Percentiles rank a stretch among this genome's conserved stretches.
Evolutionary conservation across 768 basidiomycete species (phyloP).

Genomic region (Gloeopeniophorella convolvens): DNA sequence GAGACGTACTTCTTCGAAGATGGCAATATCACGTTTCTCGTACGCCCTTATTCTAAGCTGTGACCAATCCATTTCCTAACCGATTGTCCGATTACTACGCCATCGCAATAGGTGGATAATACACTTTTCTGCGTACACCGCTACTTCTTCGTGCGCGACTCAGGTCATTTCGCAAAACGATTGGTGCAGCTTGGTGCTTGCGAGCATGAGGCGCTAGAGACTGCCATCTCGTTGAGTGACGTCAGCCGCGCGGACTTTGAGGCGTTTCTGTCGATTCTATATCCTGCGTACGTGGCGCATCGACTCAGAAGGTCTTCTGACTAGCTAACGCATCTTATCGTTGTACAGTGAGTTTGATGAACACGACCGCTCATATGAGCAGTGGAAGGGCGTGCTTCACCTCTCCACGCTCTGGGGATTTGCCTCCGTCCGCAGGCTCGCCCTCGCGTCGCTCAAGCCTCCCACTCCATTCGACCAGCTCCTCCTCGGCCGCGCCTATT

Average conservation of each 20-base stretch:
- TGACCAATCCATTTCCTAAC: too few species aligned
- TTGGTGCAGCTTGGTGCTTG: not conserved
- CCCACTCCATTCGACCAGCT: conserved; percentile 4
- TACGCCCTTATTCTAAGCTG: too few species aligned
- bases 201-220: conserved; percentile 5
- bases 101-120: not conserved
- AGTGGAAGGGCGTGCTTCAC: conserved; percentile 25
- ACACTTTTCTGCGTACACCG: conserved; percentile 11
- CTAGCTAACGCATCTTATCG: not conserved
- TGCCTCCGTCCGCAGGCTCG: conserved; percentile 22
- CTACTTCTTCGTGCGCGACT: conserved; percentile 15
- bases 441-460: not conserved
- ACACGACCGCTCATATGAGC: conserved; percentile 11
- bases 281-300: conserved; percentile 13
- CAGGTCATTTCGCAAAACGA: conserved; percentile 5
- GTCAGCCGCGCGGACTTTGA: conserved; percentile 10
- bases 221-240: not conserved
- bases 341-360: conserved; percentile 2
- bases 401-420: conserved; percentile 27
- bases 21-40: too few species aligned
- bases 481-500: conserved; percentile 2
- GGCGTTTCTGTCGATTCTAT: conserved; percentile 13
- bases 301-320: not conserved
- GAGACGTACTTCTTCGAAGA: too few species aligned
- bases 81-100: not conserved